These are phyloP conservation scores for Malassezia equina DNA, from an alignment of 1,284 basidiomycete genomes.

Conservation along the genomic window DNA sequence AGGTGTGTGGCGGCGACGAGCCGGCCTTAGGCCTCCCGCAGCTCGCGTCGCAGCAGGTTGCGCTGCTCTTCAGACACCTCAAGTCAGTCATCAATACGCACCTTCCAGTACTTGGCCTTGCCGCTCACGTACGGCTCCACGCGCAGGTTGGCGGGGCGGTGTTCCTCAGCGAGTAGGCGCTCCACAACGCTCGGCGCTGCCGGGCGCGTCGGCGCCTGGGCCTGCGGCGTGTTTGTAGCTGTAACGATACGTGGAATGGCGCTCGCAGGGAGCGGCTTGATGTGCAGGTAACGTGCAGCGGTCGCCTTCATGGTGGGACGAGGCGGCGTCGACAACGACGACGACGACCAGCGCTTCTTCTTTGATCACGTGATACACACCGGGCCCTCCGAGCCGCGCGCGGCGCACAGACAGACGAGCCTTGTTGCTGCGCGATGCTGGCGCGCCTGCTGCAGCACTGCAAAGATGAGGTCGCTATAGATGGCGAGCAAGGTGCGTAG, in stretches of 20 bases:
- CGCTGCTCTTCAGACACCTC: constrained; percentile 3
- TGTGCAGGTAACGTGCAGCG: neutral
- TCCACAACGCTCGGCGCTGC: constrained; percentile 5
- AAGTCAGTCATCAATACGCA: too few species aligned
- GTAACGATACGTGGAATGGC: neutral
- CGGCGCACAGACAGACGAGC: neutral
- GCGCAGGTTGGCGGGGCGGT: constrained; percentile 12
- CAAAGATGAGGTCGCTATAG: constrained; percentile 65
- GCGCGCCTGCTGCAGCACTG: constrained; percentile 66
- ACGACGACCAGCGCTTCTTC: neutral
- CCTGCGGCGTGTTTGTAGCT: neutral
- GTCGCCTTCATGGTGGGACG: constrained; percentile 5
- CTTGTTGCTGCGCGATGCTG: constrained; percentile 50
- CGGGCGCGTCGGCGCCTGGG: neutral
- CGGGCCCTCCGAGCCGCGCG: neutral
- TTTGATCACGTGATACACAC: neutral
- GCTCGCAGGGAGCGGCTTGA: constrained; percentile 7
- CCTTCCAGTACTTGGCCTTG: constrained; percentile 18
- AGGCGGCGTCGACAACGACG: neutral
- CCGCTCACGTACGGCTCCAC: constrained; percentile 8
- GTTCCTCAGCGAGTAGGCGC: neutral
- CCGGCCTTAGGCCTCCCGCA: neutral
- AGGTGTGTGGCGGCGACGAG: neutral
- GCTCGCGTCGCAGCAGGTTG: neutral
- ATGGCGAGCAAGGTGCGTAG: constrained; percentile 70